Percentiles rank a stretch among this genome's conserved stretches.
These are phyloP conservation scores for Takakia lepidozioides DNA, from an alignment of 225 moss, liverwort and hornwort genomes.

Conservation along the genomic window DNA sequence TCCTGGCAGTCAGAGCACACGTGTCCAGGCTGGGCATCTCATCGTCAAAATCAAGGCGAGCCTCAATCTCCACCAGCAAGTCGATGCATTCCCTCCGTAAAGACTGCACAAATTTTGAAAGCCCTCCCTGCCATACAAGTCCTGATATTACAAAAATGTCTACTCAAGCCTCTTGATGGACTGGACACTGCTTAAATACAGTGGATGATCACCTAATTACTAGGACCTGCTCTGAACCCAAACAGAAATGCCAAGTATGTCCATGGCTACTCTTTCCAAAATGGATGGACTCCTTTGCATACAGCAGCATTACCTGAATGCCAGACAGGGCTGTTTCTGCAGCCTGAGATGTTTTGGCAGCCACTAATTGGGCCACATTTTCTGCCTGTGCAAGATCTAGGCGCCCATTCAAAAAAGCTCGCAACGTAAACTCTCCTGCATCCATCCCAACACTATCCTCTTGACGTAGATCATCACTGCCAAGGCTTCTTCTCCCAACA, in stretches of 20 bases:
- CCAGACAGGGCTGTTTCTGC: conserved; percentile 92
- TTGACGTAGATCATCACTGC: too few relatives aligned
- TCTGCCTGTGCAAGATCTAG: conserved; percentile 96
- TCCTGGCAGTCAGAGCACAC: conserved; percentile 40
- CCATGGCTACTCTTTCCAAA: too few relatives aligned
- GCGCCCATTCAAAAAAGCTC: conserved; percentile 92
- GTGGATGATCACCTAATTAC: too few relatives aligned
- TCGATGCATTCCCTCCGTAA: conserved; percentile 83
- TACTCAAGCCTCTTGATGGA: too few relatives aligned
- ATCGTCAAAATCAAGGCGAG: conserved; percentile 92
- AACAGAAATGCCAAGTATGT: too few relatives aligned
- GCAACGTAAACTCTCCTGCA: conserved; percentile 89
- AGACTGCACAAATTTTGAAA: conserved; percentile 67
- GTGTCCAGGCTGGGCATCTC: conserved; percentile 83
- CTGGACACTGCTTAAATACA: too few relatives aligned
- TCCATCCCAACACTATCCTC: too few relatives aligned
- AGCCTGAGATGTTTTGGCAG: conserved; percentile 75
- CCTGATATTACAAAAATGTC: too few relatives aligned
- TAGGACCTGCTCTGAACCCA: too few relatives aligned
- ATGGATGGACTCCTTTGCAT: neutral
- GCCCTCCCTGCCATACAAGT: conserved; percentile 51
- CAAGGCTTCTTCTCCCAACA: too few relatives aligned
- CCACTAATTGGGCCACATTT: conserved; percentile 74
- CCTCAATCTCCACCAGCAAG: conserved; percentile 90
- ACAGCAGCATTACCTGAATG: conserved; percentile 52